Evolutionary conservation across 2,329 filamentous ascomycete species (phyloP).

Genomic region (Botrytis sinoallii): DNA sequence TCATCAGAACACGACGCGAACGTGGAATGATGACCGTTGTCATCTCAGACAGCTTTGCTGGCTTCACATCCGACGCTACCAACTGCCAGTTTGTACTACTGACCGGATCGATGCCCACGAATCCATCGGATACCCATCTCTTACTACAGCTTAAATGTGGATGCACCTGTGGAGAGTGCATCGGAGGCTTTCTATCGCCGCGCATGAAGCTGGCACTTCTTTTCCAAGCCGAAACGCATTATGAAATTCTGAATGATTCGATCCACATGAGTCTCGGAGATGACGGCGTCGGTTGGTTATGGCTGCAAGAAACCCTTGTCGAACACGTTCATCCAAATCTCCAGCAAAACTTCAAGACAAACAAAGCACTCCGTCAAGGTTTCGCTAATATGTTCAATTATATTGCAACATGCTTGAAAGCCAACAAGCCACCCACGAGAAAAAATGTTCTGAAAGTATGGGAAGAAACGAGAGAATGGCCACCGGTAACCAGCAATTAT

Average conservation of each 20-base stretch:
- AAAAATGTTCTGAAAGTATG: constrained; percentile 19
- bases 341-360: neutral
- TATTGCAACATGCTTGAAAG: constrained; percentile 30
- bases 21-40: constrained; percentile 22
- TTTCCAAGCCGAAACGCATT: constrained; percentile 34
- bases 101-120: constrained; percentile 17
- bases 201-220: constrained; percentile 39
- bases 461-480: constrained; percentile 25
- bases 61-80: constrained; percentile 34
- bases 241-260: neutral
- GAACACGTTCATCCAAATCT: neutral
- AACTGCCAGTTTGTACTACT: constrained; percentile 34
- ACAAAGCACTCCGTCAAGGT: constrained; percentile 1
- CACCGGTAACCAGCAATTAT: constrained; percentile 36
- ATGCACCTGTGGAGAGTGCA: constrained; percentile 42
- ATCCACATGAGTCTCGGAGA: neutral
- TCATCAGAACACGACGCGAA: constrained; percentile 27
- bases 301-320: neutral
- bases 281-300: neutral
- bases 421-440: constrained; percentile 19
- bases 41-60: constrained; percentile 38
- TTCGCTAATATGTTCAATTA: constrained; percentile 39
- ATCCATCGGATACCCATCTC: neutral
- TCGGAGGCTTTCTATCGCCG: constrained; percentile 41
- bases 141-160: constrained; percentile 37